Evolutionary conservation across 2,329 filamentous ascomycete genomes (phyloP), one percentile per base, ranked within the genome.

Genomic region (Diplodia sapinea): DNA sequence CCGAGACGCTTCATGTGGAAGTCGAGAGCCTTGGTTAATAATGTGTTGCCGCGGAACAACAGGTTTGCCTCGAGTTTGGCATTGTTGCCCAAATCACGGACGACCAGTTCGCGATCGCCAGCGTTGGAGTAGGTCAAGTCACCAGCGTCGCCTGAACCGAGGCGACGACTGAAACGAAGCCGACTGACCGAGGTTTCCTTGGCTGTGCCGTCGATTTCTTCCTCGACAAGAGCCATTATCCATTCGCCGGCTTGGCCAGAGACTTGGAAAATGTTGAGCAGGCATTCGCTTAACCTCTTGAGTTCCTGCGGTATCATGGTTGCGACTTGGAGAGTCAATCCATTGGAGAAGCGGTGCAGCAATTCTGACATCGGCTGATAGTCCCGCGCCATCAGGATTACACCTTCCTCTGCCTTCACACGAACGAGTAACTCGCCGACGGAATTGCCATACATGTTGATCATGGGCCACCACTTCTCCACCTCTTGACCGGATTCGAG

Each of bases 251-350:
- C 91, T 47, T 88, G 87, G 0, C 92, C 93, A 2, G 93, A 94
- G 3, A 96, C 94, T 75, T 99, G 95, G 74, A 94, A 99, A 64
- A 99, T 96, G 76, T 98, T 96, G 70, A 98, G 82, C 47, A 98
- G 87, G 33, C 91, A 89, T 75, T 97, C 94, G 2, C 93, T 91
- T 9, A 98, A 79, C n/a, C 88, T 86, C 65, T 91, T 90, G 40
- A 97, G 83, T 74, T 93, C 91, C 2, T 88, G 87, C 0, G 93
- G 91, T 66, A 97, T 84, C 67, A 91, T 87, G 54, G 91, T 87
- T 2, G 93, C 89, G 71, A 99, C 91, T 76, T 96, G 91, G 47
- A 92, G 85, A 0, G 94, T 97, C 67, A 99, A 82, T 0, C 92
- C 91, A 40, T 91, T 90, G 49, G 88, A 88, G 76, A 98, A 97